Percentiles rank a stretch among this genome's conserved stretches.
These are phyloP conservation scores for Neofusicoccum parvum DNA, from an alignment of 2,329 filamentous ascomycete genomes.

Conservation along the genomic window DNA sequence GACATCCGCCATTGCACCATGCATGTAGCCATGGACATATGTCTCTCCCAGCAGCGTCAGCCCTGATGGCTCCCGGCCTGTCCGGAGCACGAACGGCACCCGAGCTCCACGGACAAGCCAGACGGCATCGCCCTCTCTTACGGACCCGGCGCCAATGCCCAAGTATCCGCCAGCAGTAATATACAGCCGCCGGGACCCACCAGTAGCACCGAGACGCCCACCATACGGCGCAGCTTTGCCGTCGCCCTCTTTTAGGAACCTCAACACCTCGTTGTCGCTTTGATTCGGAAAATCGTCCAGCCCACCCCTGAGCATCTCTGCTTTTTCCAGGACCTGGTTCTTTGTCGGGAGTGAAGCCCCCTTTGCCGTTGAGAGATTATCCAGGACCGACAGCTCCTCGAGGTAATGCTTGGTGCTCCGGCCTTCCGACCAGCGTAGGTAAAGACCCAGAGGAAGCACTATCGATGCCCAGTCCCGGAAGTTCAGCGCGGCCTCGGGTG, in stretches of 20 bases:
- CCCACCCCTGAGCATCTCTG: background rate
- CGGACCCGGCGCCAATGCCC: background rate
- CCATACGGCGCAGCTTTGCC: background rate
- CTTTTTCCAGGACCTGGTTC: background rate
- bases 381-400: background rate
- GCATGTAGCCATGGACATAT: constrained; percentile 3
- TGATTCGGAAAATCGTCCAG: background rate
- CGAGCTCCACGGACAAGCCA: background rate
- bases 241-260: background rate
- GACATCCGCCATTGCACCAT: background rate
- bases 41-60: background rate
- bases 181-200: background rate
- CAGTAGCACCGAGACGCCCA: background rate
- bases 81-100: background rate
- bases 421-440: background rate
- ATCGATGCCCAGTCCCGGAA: constrained; percentile 3
- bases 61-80: background rate
- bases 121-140: background rate
- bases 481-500: background rate
- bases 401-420: background rate
- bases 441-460: background rate
- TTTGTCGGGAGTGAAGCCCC: background rate
- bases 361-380: background rate
- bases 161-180: background rate
- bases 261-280: background rate